Evolutionary conservation across 331 rosid genomes (phyloP), one percentile per base, ranked within the genome.

Genomic region (Malus hybrid): DNA sequence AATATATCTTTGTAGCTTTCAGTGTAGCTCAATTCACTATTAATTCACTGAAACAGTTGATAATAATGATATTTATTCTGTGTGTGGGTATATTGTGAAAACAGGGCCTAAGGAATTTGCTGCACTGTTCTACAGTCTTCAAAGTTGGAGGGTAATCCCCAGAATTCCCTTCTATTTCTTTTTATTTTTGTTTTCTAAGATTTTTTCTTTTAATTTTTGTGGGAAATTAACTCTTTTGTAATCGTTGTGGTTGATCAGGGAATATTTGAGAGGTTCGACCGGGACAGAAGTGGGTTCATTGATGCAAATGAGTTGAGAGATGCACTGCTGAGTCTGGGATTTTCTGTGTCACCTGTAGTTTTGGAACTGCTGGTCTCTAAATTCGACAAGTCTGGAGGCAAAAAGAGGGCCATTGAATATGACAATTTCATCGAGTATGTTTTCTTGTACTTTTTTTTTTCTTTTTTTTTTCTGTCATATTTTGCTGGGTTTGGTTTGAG

Each of bases 21-120:
- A 1, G 20, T 16, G 7, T 16, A 0, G 19, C n/a, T 50, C 7
- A 15, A 39, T 39, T 39, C 46, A 9, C 12, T 39, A 39, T 39
- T 39, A 39, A 39, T 39, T 39, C 12, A 39, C 2, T 39, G 46
- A 39, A 36, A 39, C 12, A 0, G 56, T 16, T 39, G 46, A 39
- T 15, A 2, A 16, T 6, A 50, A 15, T 50, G 56, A 50, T 50
- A 15, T 6, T 50, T 50, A 15, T 50, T 50, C 3, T 34, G 46
- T 69, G 24, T 22, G 10, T 67, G 54, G 57, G 13, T 57, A 28
- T 39, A 27, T 36, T 60, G 69, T 60, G 59, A 61, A 42, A 12
- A 32, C 85, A 95, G 97, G 99, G 67, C 97, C 99, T 36, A 92
- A 92, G 91, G 99, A 95, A 78, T 95, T 95, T 80, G 83, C 91